Percentiles rank a stretch among this genome's conserved stretches.
phyloP scores from a whole-genome alignment of 164 flowering plant genomes.

The Platanus orientalis region DNA sequence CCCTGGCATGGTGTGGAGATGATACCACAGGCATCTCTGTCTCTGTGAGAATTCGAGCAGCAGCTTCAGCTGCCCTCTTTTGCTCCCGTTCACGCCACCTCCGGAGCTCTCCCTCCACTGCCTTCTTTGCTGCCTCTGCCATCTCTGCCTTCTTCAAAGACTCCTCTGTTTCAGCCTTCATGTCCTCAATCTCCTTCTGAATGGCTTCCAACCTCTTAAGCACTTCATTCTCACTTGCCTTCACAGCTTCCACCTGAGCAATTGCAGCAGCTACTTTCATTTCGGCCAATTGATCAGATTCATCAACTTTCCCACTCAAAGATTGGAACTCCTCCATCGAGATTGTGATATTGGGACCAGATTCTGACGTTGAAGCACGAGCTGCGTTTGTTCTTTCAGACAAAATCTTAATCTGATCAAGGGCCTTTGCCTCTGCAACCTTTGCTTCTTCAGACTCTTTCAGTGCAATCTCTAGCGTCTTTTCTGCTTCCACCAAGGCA shows the following conservation, averaged over 20 bases:
- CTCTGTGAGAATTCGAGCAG: conserved; percentile 54
- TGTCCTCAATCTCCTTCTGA: conserved; percentile 67
- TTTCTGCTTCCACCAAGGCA: conserved; percentile 60
- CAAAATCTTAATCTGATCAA: conserved; percentile 52
- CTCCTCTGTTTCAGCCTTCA: conserved; percentile 58
- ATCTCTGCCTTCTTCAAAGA: conserved; percentile 76
- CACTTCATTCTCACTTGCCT: conserved; percentile 83
- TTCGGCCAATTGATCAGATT: conserved; percentile 63
- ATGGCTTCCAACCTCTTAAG: conserved; percentile 57
- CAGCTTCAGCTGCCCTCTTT: conserved; percentile 78
- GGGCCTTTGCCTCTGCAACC: conserved; percentile 61
- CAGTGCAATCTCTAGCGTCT: conserved; percentile 45
- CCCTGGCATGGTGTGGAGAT: conserved; percentile 36
- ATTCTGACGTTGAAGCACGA: conserved; percentile 64
- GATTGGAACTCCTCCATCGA: conserved; percentile 75
- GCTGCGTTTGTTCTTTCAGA: conserved; percentile 64
- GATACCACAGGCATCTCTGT: conserved; percentile 31
- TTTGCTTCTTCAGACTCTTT: conserved; percentile 82
- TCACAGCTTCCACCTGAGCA: conserved; percentile 89
- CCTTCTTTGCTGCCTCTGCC: conserved; percentile 87
- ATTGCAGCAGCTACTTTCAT: conserved; percentile 89
- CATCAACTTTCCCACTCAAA: conserved; percentile 67
- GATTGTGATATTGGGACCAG: conserved; percentile 61
- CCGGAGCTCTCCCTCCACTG: conserved; percentile 65
- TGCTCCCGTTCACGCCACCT: conserved; percentile 84